A percentile compares a stretch with the other conserved stretches of the same genome.
phyloP scores from a whole-genome alignment of 768 basidiomycete genomes.

The Crucibulum laeve region DNA sequence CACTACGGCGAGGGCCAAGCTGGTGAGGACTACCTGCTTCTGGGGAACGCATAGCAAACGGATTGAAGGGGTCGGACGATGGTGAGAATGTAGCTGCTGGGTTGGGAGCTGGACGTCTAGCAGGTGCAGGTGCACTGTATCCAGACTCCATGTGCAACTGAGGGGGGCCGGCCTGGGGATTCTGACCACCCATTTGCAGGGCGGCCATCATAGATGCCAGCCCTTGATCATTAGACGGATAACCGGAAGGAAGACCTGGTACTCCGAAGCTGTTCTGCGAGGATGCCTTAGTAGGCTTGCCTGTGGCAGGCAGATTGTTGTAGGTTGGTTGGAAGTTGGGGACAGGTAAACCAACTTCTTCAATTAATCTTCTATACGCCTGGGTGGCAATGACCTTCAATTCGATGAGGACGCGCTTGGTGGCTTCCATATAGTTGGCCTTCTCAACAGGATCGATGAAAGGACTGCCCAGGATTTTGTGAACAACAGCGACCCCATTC shows the following conservation, averaged over 20 bases:
- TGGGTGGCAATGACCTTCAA: conserved; percentile 93
- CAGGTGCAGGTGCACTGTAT: conserved; percentile 39
- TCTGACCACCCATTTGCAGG: conserved; percentile 86
- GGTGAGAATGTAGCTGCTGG: conserved; percentile 32
- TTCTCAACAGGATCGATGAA: conserved; percentile 75
- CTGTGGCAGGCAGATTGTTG: conserved; percentile 54
- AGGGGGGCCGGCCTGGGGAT: conserved; percentile 73
- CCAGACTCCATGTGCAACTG: conserved; percentile 68
- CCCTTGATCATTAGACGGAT: conserved; percentile 79
- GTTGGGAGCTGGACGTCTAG: conserved; percentile 30
- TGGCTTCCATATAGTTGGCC: conserved; percentile 72
- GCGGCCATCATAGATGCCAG: conserved; percentile 92
- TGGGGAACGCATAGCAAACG: conserved; percentile 42
- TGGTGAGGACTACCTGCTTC: conserved; percentile 46
- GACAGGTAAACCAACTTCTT: conserved; percentile 90
- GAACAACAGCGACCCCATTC: conserved; percentile 89
- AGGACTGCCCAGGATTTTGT: conserved; percentile 87
- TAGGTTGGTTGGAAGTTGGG: conserved; percentile 85
- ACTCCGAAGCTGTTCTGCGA: conserved; percentile 57
- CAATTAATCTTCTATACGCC: conserved; percentile 88
- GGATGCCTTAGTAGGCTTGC: conserved; percentile 53
- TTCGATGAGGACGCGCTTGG: conserved; percentile 85
- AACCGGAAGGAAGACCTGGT: conserved; percentile 74
- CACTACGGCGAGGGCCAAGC: conserved; percentile 41
- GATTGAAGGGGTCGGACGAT: conserved; percentile 43